Conservation (phyloP, 441 rosid genomes). For the Biscutella laevigata region DNA sequence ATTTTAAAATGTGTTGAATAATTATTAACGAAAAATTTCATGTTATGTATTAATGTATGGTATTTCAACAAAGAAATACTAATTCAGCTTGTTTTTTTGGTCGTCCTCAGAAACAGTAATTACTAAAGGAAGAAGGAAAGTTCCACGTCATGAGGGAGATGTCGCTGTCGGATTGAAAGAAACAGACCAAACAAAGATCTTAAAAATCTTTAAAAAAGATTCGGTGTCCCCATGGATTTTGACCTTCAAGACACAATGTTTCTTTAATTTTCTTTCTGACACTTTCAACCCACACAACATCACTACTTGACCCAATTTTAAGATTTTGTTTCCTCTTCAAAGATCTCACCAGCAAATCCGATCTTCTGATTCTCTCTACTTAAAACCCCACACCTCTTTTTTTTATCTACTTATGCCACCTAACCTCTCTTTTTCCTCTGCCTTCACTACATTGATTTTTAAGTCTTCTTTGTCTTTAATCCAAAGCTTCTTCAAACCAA, state of each 20-base stretch:
- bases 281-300: slow-evolving; percentile 19
- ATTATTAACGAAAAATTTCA: background rate
- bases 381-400: slow-evolving; percentile 16
- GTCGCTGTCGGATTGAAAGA: slow-evolving; percentile 31
- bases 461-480: slow-evolving; percentile 1
- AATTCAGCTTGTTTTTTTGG: background rate
- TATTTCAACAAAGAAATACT: background rate
- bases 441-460: slow-evolving; percentile 3
- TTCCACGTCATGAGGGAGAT: slow-evolving; percentile 20
- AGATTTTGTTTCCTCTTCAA: slow-evolving; percentile 36
- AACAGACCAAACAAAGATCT: slow-evolving; percentile 30
- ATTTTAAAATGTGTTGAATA: background rate
- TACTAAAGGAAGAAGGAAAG: slow-evolving; percentile 11
- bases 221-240: slow-evolving; percentile 24
- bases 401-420: slow-evolving; percentile 8
- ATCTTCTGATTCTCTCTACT: slow-evolving; percentile 39
- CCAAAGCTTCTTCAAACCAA: slow-evolving; percentile 14
- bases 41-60: background rate
- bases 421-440: background rate
- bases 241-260: slow-evolving; percentile 9
- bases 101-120: background rate
- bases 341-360: slow-evolving; percentile 49
- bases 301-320: slow-evolving; percentile 21
- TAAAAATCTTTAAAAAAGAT: slow-evolving; percentile 25
- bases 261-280: slow-evolving; percentile 16